phyloP scores from a whole-genome alignment of 306 rosid species.

The Cajanus cajan region DNA sequence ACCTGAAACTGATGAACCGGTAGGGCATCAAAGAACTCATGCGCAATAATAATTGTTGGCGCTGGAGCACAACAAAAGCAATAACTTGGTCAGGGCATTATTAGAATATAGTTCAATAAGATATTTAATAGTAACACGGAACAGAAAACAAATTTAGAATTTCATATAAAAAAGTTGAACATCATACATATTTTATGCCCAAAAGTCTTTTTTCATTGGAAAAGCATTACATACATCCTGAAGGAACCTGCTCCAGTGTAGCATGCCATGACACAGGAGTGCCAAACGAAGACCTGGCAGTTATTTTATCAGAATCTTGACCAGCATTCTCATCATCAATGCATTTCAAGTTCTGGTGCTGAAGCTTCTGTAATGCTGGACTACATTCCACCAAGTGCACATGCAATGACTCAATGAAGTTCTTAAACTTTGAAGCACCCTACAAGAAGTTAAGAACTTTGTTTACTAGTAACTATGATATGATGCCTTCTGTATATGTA shows the following conservation, averaged over 20 bases:
- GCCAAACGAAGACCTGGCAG: constrained; percentile 62
- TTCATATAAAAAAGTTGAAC: constrained; percentile 10
- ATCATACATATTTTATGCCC: not conserved
- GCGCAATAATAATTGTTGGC: constrained; percentile 86
- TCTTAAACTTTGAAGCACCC: constrained; percentile 80
- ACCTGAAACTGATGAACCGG: constrained; percentile 99
- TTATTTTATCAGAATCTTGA: constrained; percentile 45
- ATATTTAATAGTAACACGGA: not conserved
- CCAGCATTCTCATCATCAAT: constrained; percentile 46
- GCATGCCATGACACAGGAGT: constrained; percentile 94
- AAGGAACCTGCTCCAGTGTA: constrained; percentile 82
- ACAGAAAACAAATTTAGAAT: constrained; percentile 10
- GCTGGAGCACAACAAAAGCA: constrained; percentile 44
- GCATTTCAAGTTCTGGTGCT: constrained; percentile 74
- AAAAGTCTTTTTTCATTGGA: constrained; percentile 18
- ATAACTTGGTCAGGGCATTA: constrained; percentile 20
- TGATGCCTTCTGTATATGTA: not conserved
- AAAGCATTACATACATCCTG: constrained; percentile 70
- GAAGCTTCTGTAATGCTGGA: constrained; percentile 81
- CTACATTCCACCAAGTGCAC: constrained; percentile 91
- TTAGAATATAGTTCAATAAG: not conserved
- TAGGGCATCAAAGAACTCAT: constrained; percentile 90
- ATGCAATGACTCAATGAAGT: constrained; percentile 67
- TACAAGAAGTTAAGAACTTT: constrained; percentile 33
- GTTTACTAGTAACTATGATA: not conserved